A percentile compares a stretch with the other conserved stretches of the same genome.
Conservation (phyloP, 2,329 filamentous ascomycete species). For the Cladophialophora yegresii region DNA sequence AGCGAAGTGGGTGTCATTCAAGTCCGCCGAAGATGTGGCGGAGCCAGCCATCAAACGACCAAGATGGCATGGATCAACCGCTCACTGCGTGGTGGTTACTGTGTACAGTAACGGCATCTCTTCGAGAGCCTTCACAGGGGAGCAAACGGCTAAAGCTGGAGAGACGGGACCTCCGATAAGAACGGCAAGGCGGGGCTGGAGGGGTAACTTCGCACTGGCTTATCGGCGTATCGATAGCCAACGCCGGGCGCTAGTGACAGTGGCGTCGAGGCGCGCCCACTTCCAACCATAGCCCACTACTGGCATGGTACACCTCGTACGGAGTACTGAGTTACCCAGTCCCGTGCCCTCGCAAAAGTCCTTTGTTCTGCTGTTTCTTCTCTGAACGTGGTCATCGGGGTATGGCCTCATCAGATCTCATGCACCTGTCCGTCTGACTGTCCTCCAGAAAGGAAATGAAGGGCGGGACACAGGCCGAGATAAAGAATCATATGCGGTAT, state of each 20-base stretch:
- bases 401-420: not conserved
- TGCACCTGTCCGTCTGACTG: not conserved
- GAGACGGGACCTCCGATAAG: not conserved
- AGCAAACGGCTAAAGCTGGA: not conserved
- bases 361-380: slow-evolving; percentile 1
- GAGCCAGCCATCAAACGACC: not conserved
- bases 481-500: not conserved
- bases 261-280: not conserved
- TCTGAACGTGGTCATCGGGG: not conserved
- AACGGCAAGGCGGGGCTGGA: not conserved
- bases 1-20: slow-evolving; percentile 19
- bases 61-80: not conserved
- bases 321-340: not conserved
- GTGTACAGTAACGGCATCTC: too few species aligned
- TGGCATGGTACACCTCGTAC: too few species aligned
- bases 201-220: slow-evolving; percentile 4
- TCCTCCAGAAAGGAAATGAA: not conserved
- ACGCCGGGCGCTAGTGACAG: not conserved
- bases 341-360: not conserved
- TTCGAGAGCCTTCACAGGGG: not conserved
- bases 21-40: slow-evolving; percentile 2
- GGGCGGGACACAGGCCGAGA: not conserved
- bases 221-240: slow-evolving; percentile 20
- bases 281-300: not conserved
- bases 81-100: not conserved